These are phyloP conservation scores for Pseudomassariella vexata DNA, from an alignment of 2,329 filamentous ascomycete genomes.

Conservation along the genomic window DNA sequence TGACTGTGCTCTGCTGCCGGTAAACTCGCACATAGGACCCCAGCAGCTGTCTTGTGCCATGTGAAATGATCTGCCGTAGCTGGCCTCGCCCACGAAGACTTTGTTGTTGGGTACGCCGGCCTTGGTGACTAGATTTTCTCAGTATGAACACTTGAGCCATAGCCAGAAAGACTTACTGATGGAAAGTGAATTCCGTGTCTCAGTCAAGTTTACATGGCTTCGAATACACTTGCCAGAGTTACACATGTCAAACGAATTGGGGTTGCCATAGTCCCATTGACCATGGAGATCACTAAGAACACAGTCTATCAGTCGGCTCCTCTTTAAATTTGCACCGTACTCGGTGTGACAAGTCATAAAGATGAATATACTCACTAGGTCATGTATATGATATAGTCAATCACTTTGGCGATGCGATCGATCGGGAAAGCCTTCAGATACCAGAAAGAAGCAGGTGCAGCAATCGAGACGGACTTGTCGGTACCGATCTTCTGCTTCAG, in stretches of 20 bases:
- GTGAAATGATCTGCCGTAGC: conserved; percentile 26
- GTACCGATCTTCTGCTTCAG: no score
- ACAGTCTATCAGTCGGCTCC: no score
- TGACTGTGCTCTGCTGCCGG: neutral
- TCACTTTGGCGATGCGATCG: conserved; percentile 17
- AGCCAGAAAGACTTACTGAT: conserved; percentile 20
- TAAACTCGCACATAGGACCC: conserved; percentile 18
- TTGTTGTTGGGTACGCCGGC: conserved; percentile 23
- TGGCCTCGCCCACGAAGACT: conserved; percentile 23
- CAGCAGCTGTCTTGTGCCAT: conserved; percentile 24
- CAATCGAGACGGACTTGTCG: conserved; percentile 25
- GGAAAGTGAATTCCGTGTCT: conserved; percentile 24
- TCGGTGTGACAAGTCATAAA: conserved; percentile 1
- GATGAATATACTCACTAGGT: conserved; percentile 20
- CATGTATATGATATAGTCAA: conserved; percentile 31
- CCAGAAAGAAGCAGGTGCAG: conserved; percentile 32
- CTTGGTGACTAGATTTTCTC: conserved; percentile 25
- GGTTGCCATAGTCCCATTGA: conserved; percentile 14
- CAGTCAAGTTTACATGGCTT: conserved; percentile 32
- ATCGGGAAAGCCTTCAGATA: conserved; percentile 31
- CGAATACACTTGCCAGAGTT: conserved; percentile 25
- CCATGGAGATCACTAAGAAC: conserved; percentile 27
- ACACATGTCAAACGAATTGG: neutral
- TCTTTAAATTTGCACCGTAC: no score
- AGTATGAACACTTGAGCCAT: neutral